A percentile compares a stretch with the other conserved stretches of the same genome.
phyloP scores from a whole-genome alignment of 2,329 filamentous ascomycete genomes.

The Hymenoscyphus repandus region DNA sequence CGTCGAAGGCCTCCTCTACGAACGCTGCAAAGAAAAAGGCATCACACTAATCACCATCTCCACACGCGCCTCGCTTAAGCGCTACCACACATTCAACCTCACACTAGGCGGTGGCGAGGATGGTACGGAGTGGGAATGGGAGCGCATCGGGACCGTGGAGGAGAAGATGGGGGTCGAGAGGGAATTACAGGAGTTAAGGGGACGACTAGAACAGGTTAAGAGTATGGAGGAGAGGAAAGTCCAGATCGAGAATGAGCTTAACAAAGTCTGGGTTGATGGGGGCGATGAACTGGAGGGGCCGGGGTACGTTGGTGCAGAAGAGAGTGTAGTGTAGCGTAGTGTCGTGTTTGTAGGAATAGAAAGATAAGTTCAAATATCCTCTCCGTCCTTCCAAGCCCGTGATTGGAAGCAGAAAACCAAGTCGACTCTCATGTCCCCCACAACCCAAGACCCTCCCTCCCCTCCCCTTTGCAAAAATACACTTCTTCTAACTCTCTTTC shows the following conservation, averaged over 20 bases:
- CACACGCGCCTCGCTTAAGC: slow-evolving; percentile 88
- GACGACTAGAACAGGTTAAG: slow-evolving; percentile 74
- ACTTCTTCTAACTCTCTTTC: too few species aligned
- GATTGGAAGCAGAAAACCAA: neutral
- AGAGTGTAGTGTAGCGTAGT: neutral
- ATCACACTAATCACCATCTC: slow-evolving; percentile 97
- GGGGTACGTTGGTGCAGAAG: slow-evolving; percentile 9
- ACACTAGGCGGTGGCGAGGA: slow-evolving; percentile 74
- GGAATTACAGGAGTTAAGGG: slow-evolving; percentile 78
- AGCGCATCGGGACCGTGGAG: slow-evolving; percentile 85
- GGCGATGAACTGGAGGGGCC: slow-evolving; percentile 21
- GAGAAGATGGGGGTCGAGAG: slow-evolving; percentile 93
- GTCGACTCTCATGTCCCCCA: too few species aligned
- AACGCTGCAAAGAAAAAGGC: slow-evolving; percentile 84
- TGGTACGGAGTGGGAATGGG: slow-evolving; percentile 86
- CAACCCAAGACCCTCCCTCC: too few species aligned
- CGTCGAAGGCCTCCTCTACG: slow-evolving; percentile 89
- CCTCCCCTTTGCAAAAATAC: too few species aligned
- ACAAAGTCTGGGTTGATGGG: slow-evolving; percentile 32
- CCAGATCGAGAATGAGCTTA: slow-evolving; percentile 80
- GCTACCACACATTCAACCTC: slow-evolving; percentile 91
- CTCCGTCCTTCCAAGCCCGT: neutral
- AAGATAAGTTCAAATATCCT: neutral
- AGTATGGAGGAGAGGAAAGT: slow-evolving; percentile 72
- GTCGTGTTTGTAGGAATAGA: neutral